Percentiles rank a stretch among this genome's conserved stretches.
These are phyloP conservation scores for Pachysandra terminalis DNA, from an alignment of 164 flowering plant species.

Conservation along the genomic window DNA sequence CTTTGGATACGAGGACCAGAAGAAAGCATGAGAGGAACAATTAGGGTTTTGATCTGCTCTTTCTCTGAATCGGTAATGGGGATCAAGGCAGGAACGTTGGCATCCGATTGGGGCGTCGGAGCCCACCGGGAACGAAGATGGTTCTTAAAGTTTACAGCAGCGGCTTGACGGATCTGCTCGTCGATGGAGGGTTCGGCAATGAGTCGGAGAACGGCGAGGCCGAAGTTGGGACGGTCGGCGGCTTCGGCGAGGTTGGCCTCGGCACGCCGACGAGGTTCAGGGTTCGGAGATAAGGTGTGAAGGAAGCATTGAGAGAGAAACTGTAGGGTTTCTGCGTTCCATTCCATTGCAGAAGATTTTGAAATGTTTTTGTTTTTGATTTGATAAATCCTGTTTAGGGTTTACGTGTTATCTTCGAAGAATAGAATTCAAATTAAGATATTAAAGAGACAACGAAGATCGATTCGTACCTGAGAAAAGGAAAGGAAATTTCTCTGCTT, in stretches of 20 bases:
- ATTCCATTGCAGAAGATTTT: slow-evolving; percentile 35
- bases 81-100: slow-evolving; percentile 10
- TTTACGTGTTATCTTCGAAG: background rate
- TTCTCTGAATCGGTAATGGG: slow-evolving; percentile 59
- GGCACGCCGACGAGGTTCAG: slow-evolving; percentile 78
- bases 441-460: background rate
- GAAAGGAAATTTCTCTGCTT: too few relatives aligned
- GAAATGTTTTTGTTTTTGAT: too few relatives aligned
- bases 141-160: slow-evolving; percentile 90
- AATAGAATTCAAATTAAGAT: too few relatives aligned
- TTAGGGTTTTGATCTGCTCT: slow-evolving; percentile 70
- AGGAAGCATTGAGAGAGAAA: slow-evolving; percentile 76
- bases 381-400: background rate
- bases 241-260: slow-evolving; percentile 66
- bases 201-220: slow-evolving; percentile 75
- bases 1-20: slow-evolving; percentile 56
- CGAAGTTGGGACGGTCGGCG: slow-evolving; percentile 63
- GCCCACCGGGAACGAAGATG: slow-evolving; percentile 73
- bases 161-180: slow-evolving; percentile 78
- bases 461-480: background rate
- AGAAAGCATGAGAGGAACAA: slow-evolving; percentile 73
- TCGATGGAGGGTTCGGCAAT: slow-evolving; percentile 60
- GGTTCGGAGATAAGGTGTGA: slow-evolving; percentile 66
- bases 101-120: slow-evolving; percentile 17
- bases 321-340: slow-evolving; percentile 58